These are phyloP conservation scores for Aspergillus diversus DNA, from an alignment of 495 filamentous ascomycete genomes.

Conservation along the genomic window DNA sequence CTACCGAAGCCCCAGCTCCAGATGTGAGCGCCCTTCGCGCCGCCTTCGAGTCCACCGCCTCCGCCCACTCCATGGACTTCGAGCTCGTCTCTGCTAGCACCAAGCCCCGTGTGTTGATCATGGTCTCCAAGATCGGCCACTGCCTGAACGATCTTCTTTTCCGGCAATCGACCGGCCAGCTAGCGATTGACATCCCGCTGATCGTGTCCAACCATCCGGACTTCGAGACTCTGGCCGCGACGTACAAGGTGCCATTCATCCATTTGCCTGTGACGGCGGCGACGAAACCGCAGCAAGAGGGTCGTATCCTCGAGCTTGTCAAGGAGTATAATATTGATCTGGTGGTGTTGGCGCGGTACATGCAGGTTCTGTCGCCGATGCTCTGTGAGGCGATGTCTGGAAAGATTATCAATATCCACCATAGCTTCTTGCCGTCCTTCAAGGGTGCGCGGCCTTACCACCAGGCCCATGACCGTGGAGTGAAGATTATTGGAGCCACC, in stretches of 20 bases:
- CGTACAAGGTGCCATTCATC: conserved; percentile 72
- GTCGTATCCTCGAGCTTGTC: conserved; percentile 65
- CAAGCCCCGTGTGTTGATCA: conserved; percentile 73
- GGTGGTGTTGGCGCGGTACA: conserved; percentile 78
- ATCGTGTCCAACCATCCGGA: conserved; percentile 75
- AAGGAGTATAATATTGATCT: conserved; percentile 66
- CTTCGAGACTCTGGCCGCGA: conserved; percentile 65
- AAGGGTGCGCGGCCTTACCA: conserved; percentile 84
- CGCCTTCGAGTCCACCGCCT: conserved; percentile 58
- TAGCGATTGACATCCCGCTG: conserved; percentile 69
- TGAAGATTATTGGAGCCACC: conserved; percentile 79
- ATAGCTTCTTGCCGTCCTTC: conserved; percentile 77
- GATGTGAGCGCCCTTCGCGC: conserved; percentile 41
- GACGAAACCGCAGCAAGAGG: conserved; percentile 70
- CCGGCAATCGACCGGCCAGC: conserved; percentile 59
- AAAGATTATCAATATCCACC: conserved; percentile 82
- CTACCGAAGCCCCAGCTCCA: conserved; percentile 20
- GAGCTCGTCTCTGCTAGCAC: conserved; percentile 61
- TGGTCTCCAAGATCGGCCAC: conserved; percentile 82
- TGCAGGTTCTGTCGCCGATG: conserved; percentile 76
- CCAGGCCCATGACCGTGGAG: conserved; percentile 75
- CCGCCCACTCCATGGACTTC: conserved; percentile 63
- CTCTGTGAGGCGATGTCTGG: conserved; percentile 73
- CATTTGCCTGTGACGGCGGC: conserved; percentile 72
- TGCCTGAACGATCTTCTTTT: conserved; percentile 81